Percentiles rank a stretch among this genome's conserved stretches.
Conservation (phyloP, 1,284 basidiomycete genomes). For the Puccinia polysora region DNA sequence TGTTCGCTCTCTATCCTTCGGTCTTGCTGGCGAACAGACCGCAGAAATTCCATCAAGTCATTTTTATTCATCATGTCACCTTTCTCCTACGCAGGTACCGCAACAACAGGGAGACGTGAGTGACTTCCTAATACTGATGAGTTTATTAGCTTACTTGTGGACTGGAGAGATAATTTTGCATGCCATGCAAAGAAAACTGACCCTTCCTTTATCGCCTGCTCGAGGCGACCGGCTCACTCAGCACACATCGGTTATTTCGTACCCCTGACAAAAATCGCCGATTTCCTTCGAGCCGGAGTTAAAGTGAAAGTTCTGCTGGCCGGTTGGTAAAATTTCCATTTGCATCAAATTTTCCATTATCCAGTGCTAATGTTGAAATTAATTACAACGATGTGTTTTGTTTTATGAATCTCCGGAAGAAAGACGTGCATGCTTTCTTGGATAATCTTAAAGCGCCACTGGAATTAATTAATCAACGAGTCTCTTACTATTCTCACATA, state of each 20-base stretch:
- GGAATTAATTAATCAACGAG: constrained; percentile 83
- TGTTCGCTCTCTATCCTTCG: not conserved
- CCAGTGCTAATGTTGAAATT: constrained; percentile 11
- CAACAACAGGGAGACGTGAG: constrained; percentile 88
- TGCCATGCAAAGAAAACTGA: not conserved
- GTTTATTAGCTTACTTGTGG: constrained; percentile 27
- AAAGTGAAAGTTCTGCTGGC: constrained; percentile 86
- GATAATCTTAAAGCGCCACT: constrained; percentile 96
- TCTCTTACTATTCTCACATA: constrained; percentile 81
- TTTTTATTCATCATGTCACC: constrained; percentile 41
- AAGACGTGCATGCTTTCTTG: constrained; percentile 94
- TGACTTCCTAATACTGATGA: constrained; percentile 44
- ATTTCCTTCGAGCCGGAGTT: constrained; percentile 87
- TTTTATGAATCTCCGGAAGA: not conserved
- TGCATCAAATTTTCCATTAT: not conserved
- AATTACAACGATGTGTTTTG: constrained; percentile 2
- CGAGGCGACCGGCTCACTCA: constrained; percentile 52
- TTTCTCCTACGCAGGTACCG: constrained; percentile 64
- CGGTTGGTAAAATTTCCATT: constrained; percentile 57
- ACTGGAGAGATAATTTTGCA: not conserved
- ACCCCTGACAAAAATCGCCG: constrained; percentile 88
- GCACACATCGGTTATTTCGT: constrained; percentile 98
- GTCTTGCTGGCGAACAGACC: constrained; percentile 9
- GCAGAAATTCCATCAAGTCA: not conserved
- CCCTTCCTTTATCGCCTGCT: not conserved